phyloP scores from a whole-genome alignment of 495 filamentous ascomycete species.

The Aspergillus ellipticus region DNA sequence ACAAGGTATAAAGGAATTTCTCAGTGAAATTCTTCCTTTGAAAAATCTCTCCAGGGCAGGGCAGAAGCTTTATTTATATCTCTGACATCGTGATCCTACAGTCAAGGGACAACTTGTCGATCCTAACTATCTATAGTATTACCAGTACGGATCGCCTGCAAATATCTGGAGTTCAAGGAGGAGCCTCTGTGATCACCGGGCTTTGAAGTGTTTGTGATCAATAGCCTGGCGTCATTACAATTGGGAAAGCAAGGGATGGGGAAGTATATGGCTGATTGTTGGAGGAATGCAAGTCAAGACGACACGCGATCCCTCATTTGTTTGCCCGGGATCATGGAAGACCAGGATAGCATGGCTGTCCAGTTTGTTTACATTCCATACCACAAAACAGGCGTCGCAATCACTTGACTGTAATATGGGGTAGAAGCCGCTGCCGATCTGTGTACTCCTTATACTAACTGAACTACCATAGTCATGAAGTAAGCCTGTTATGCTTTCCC shows the following conservation, averaged over 20 bases:
- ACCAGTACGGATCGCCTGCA: neutral
- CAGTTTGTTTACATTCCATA: too few relatives aligned
- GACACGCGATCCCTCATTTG: neutral
- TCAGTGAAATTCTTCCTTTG: neutral
- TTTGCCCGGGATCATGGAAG: neutral
- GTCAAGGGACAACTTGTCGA: too few relatives aligned
- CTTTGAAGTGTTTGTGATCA: neutral
- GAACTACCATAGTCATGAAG: too few relatives aligned
- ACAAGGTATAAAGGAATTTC: neutral
- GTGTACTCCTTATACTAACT: too few relatives aligned
- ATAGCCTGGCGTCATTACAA: slow-evolving; percentile 1
- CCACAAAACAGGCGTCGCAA: too few relatives aligned
- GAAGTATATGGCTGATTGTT: neutral
- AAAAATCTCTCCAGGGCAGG: neutral
- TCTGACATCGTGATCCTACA: neutral
- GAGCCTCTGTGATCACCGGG: neutral
- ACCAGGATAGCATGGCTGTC: too few relatives aligned
- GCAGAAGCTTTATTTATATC: neutral
- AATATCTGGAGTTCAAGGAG: neutral
- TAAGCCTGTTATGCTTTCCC: too few relatives aligned
- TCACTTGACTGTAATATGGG: too few relatives aligned
- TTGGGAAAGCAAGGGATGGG: neutral
- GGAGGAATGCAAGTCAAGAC: neutral
- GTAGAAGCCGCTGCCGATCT: too few relatives aligned
- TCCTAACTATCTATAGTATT: neutral